These are phyloP conservation scores for Macrophomina phaseolina DNA, from an alignment of 2,329 filamentous ascomycete species.

Conservation along the genomic window DNA sequence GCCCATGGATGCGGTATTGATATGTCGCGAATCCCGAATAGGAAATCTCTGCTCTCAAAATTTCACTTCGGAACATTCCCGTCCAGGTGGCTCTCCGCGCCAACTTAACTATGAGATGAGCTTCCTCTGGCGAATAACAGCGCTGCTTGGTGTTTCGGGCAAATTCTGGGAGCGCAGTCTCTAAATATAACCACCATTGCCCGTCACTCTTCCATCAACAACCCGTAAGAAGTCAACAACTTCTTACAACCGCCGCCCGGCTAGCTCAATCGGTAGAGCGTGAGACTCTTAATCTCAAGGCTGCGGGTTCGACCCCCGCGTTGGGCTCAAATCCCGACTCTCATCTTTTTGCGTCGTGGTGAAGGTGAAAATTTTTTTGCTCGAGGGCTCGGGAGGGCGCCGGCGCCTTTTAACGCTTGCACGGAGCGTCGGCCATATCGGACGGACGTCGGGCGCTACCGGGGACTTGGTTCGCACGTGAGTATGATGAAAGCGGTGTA, in stretches of 20 bases:
- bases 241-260: slow-evolving; percentile 20
- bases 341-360: slow-evolving; percentile 14
- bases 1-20: neutral
- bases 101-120: neutral
- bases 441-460: neutral
- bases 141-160: neutral
- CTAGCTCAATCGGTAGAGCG: slow-evolving; percentile 32
- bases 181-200: too few species aligned
- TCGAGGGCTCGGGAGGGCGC: neutral
- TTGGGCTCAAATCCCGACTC: slow-evolving; percentile 27
- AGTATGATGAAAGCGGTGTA: too few species aligned
- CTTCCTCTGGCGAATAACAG: too few species aligned
- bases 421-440: slow-evolving; percentile 29
- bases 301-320: slow-evolving; percentile 28
- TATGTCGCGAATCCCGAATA: too few species aligned
- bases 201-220: neutral
- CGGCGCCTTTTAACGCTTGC: neutral
- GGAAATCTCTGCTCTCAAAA: too few species aligned
- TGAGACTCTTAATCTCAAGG: slow-evolving; percentile 31
- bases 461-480: neutral
- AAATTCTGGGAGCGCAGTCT: neutral
- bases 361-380: neutral
- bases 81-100: too few species aligned
- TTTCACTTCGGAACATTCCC: too few species aligned
- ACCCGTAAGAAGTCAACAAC: neutral